Evolutionary conservation across 2,329 filamentous ascomycete genomes (phyloP), one percentile per base, ranked within the genome.

Genomic region (Aureobasidium sp.): DNA sequence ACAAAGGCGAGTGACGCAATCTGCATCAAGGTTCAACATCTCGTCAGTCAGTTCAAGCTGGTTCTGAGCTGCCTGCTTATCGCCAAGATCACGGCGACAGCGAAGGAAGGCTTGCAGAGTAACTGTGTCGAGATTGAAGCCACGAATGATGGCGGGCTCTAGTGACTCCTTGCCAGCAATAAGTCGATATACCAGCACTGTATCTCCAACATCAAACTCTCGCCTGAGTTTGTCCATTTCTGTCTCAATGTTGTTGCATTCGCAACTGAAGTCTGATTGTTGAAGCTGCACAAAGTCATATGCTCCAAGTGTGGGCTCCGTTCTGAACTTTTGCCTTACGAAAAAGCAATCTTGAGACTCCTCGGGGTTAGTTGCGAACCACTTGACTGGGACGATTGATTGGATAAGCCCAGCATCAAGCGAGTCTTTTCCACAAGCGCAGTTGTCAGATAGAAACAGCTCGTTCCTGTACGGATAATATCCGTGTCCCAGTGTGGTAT

Each of bases 361-460:
- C 0, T 75, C 70, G 0, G 84, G 81, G 1, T 73, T 71, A 0
- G 79, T 79, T 7, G 84, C 82, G 73, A 84, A 86, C 64, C 74
- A 79, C 2, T 83, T 78, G 0, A 92, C 80, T 0, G 78, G 65
- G 44, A 88, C 82, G 1, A 81, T 82, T 0, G 78, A 79, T 0
- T 84, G 68, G 0, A 91, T 76, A 37, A 90, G 80, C 0, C 80
- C 72, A 1, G 80, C 78, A 0, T 77, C 66, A 3, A 90, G 77
- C 31, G 79, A 78, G 0, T 74, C 69, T 20, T 82, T 77, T 0
- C 76, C 71, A 65, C 90, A 94, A 1, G 86, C 88, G 73, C 90
- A 93, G 63, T 91, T 85, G 56, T 91, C 84, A 0, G 86, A 90
- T 0, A 93, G 73, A 64, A 94, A 94, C 0, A 94, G 73, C 72